These are phyloP conservation scores for Tricholoma terreum DNA, from an alignment of 768 basidiomycete genomes.

Conservation along the genomic window DNA sequence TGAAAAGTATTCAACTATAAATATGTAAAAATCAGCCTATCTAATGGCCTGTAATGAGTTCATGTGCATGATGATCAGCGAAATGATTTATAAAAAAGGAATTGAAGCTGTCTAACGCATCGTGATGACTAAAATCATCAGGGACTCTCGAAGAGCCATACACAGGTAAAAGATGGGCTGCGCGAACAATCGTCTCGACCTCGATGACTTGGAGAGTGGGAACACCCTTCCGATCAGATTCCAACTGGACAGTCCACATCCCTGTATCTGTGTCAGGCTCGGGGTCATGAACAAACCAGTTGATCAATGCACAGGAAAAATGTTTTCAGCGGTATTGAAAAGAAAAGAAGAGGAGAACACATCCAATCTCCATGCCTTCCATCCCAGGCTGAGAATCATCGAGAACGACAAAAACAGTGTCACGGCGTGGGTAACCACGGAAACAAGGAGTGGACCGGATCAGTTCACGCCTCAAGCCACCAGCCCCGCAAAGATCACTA, in stretches of 20 bases:
- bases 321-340: no score
- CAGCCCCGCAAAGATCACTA: no score
- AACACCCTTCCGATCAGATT: not conserved
- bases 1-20: no score
- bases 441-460: constrained; percentile 26
- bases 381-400: not conserved
- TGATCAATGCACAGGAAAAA: no score
- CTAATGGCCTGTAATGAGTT: not conserved
- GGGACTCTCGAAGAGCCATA: constrained; percentile 19
- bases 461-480: constrained; percentile 9
- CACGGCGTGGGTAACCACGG: constrained; percentile 16
- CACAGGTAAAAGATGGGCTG: constrained; percentile 6
- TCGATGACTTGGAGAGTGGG: no score
- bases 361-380: no score
- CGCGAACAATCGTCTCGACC: no score
- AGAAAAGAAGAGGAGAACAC: no score
- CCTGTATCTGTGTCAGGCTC: constrained; percentile 12
- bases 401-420: constrained; percentile 25
- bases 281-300: constrained; percentile 1
- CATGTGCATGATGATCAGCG: not conserved
- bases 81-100: not conserved
- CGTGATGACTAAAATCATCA: constrained; percentile 11
- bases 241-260: constrained; percentile 15
- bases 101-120: constrained; percentile 20
- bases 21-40: no score